These are phyloP conservation scores for Fusarium dlaminii DNA, from an alignment of 2,329 filamentous ascomycete species.

Conservation along the genomic window DNA sequence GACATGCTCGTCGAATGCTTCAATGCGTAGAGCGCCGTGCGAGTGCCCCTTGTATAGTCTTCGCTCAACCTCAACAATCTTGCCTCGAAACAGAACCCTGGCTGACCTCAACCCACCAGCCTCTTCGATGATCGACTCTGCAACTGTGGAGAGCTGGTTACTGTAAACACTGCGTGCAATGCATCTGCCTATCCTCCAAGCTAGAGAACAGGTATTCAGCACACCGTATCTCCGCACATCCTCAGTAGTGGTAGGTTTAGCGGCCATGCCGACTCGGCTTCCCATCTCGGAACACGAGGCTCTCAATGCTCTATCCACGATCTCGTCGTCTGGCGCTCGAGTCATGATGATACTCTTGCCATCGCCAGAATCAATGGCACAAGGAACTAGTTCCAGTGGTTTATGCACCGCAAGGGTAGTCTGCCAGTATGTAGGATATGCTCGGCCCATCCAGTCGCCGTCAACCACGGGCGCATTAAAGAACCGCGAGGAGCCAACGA, in stretches of 20 bases:
- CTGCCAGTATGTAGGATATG: slow-evolving; percentile 27
- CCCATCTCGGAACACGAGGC: neutral
- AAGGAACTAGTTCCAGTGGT: neutral
- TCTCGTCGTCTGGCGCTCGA: neutral
- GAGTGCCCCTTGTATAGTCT: neutral
- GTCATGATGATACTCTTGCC: slow-evolving; percentile 10
- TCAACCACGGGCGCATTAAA: slow-evolving; percentile 11
- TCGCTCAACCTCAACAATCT: neutral
- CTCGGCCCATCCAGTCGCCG: slow-evolving; percentile 28
- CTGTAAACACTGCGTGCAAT: neutral
- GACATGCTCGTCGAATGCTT: neutral
- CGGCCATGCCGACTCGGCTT: neutral
- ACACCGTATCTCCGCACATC: neutral
- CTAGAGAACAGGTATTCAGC: neutral
- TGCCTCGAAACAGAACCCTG: neutral
- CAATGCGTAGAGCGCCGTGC: neutral
- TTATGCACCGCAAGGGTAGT: slow-evolving; percentile 2
- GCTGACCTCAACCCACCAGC: neutral
- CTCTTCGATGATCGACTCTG: neutral
- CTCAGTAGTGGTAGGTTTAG: neutral
- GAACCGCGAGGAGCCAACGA: neutral
- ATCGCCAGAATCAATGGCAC: slow-evolving; percentile 1
- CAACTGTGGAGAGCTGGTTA: neutral
- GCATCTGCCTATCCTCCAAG: neutral
- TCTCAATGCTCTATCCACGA: neutral